These are phyloP conservation scores for Ramularia collo-cygni DNA, from an alignment of 2,329 filamentous ascomycete genomes.

Conservation along the genomic window DNA sequence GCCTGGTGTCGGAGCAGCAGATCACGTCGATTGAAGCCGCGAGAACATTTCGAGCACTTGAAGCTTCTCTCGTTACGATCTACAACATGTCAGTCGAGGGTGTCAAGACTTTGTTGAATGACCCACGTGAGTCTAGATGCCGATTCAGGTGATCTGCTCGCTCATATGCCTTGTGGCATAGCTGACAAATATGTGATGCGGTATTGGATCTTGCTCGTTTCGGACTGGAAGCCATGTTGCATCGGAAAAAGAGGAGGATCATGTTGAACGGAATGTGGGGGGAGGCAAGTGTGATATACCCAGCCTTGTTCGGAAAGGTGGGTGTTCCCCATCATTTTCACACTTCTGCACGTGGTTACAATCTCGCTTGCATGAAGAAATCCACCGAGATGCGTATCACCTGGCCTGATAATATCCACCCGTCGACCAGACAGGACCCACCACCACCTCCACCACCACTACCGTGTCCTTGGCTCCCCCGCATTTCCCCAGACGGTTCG, in stretches of 20 bases:
- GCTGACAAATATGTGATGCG: constrained; percentile 24
- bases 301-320: too few relatives aligned
- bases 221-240: constrained; percentile 2
- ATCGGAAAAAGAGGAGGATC: not conserved
- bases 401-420: too few relatives aligned
- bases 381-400: too few relatives aligned
- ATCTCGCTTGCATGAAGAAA: too few relatives aligned
- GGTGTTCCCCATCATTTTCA: too few relatives aligned
- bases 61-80: constrained; percentile 26
- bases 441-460: too few relatives aligned
- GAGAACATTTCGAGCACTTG: constrained; percentile 26
- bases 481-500: too few relatives aligned
- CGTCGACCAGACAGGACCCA: too few relatives aligned
- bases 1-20: constrained; percentile 26
- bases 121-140: constrained; percentile 28
- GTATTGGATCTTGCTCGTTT: too few relatives aligned
- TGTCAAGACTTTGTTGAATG: not conserved
- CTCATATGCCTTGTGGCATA: constrained; percentile 26
- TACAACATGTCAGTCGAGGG: constrained; percentile 1
- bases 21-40: constrained; percentile 28
- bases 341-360: too few relatives aligned
- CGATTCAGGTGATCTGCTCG: constrained; percentile 27
- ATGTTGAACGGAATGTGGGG: constrained; percentile 4
- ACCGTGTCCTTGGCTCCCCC: too few relatives aligned
- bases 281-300: not conserved